These are phyloP conservation scores for Escovopsis weberi DNA, from an alignment of 2,329 filamentous ascomycete species.

Conservation along the genomic window DNA sequence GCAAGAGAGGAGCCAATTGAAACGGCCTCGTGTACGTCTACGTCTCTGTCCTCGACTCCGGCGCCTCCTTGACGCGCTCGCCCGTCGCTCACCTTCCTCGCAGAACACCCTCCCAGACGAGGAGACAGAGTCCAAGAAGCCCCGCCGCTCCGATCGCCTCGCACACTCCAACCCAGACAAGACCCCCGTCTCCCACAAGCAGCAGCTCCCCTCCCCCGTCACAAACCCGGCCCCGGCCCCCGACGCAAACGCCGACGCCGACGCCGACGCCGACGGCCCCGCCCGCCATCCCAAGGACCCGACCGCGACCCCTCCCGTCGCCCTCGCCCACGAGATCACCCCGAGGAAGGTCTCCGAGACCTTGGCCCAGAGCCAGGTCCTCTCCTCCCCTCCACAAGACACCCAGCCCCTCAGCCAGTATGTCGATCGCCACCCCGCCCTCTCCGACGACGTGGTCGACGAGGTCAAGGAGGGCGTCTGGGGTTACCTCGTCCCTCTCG, in stretches of 20 bases:
- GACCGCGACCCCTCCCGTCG: constrained; percentile 55
- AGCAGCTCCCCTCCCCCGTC: constrained; percentile 68
- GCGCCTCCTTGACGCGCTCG: constrained; percentile 5
- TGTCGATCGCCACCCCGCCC: constrained; percentile 52
- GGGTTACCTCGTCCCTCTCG: constrained; percentile 83
- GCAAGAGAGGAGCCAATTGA: constrained; percentile 69
- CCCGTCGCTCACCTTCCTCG: constrained; percentile 11
- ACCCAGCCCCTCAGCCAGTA: constrained; percentile 53
- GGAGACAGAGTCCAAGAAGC: constrained; percentile 62
- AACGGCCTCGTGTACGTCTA: constrained; percentile 67
- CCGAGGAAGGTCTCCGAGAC: constrained; percentile 36
- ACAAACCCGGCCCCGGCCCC: constrained; percentile 38
- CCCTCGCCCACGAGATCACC: constrained; percentile 38
- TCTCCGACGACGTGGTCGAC: constrained; percentile 73
- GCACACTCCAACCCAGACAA: constrained; percentile 38
- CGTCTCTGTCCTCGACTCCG: constrained; percentile 16
- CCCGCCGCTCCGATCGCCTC: constrained; percentile 62
- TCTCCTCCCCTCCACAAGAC: constrained; percentile 51
- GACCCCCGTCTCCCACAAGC: constrained; percentile 46
- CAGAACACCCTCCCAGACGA: constrained; percentile 54
- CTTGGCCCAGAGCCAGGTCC: constrained; percentile 25
- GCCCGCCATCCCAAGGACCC: constrained; percentile 49
- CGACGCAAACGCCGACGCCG: constrained; percentile 15
- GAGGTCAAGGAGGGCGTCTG: constrained; percentile 78
- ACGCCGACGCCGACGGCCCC: constrained; percentile 20